These are phyloP conservation scores for Daldinia childiae DNA, from an alignment of 495 filamentous ascomycete species.

Conservation along the genomic window DNA sequence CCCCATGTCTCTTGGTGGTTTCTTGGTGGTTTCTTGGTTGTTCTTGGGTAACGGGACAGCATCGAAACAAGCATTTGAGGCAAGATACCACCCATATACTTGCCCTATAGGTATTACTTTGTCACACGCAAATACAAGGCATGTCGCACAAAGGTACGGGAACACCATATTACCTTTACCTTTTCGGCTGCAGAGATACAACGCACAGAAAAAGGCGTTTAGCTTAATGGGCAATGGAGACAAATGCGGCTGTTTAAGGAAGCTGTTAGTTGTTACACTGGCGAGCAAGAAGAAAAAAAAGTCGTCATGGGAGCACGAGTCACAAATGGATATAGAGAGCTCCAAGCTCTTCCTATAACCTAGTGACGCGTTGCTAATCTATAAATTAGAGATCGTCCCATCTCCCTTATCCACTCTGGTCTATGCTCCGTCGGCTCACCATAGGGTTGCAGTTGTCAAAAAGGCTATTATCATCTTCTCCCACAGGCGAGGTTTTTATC, in stretches of 20 bases:
- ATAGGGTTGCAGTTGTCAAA: slow-evolving; percentile 42
- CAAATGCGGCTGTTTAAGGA: slow-evolving; percentile 24
- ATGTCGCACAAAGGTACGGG: slow-evolving; percentile 30
- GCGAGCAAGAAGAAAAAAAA: slow-evolving; percentile 19
- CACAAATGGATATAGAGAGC: slow-evolving; percentile 31
- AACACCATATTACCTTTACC: slow-evolving; percentile 15
- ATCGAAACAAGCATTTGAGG: slow-evolving; percentile 35
- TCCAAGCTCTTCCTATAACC: slow-evolving; percentile 39
- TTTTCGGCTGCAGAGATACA: slow-evolving; percentile 34
- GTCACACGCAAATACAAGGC: slow-evolving; percentile 21
- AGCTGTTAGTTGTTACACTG: slow-evolving; percentile 26
- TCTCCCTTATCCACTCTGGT: slow-evolving; percentile 36
- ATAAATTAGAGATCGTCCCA: slow-evolving; percentile 44
- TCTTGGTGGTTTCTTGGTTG: not conserved
- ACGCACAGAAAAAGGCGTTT: slow-evolving; percentile 22
- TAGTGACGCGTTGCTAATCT: slow-evolving; percentile 40
- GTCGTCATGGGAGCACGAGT: slow-evolving; percentile 35
- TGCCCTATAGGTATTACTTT: slow-evolving; percentile 42
- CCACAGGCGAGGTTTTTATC: slow-evolving; percentile 27
- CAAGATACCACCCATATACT: slow-evolving; percentile 42
- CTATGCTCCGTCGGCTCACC: slow-evolving; percentile 38
- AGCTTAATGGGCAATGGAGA: slow-evolving; percentile 33
- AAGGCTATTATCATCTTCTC: slow-evolving; percentile 41
- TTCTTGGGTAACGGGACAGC: slow-evolving; percentile 3
- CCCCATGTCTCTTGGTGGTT: not conserved